These are phyloP conservation scores for Silene coronaria DNA, from an alignment of 179 eudicot genomes.

Conservation along the genomic window DNA sequence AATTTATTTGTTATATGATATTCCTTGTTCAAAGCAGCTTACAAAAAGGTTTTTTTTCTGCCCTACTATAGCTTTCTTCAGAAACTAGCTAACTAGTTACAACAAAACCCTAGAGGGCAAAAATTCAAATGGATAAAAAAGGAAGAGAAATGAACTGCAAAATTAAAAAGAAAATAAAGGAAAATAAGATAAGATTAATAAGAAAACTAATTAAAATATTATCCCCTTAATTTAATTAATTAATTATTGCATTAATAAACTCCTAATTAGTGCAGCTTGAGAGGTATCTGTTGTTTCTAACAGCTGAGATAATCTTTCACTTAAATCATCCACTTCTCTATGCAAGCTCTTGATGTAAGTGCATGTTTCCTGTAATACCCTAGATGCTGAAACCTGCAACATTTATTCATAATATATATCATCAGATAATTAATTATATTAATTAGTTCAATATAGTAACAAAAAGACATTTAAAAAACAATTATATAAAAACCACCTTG, in stretches of 20 bases:
- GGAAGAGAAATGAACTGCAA: neutral
- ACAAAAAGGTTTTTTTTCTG: conserved; percentile 3
- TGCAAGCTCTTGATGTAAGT: conserved; percentile 53
- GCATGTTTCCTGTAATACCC: conserved; percentile 56
- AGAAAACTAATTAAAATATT: neutral
- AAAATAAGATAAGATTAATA: neutral
- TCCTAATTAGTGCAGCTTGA: conserved; percentile 57
- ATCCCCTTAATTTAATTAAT: neutral
- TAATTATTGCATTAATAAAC: conserved; percentile 37
- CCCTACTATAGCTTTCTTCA: conserved; percentile 6
- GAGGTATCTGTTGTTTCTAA: conserved; percentile 41
- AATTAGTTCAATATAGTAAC: too few relatives aligned
- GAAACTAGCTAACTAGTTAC: conserved; percentile 11
- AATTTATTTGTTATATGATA: conserved; percentile 13
- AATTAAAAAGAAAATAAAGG: neutral
- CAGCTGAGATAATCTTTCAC: conserved; percentile 48
- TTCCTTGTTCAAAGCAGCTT: conserved; percentile 12
- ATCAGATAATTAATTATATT: too few relatives aligned
- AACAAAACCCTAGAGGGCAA: conserved; percentile 21
- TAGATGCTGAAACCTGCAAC: conserved; percentile 48
- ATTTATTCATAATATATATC: neutral
- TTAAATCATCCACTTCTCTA: conserved; percentile 49
- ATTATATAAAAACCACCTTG: too few relatives aligned
- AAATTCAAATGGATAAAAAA: neutral
- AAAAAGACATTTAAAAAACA: too few relatives aligned